These are phyloP conservation scores for Boletus rubroflammeus DNA, from an alignment of 768 basidiomycete genomes.

Conservation along the genomic window DNA sequence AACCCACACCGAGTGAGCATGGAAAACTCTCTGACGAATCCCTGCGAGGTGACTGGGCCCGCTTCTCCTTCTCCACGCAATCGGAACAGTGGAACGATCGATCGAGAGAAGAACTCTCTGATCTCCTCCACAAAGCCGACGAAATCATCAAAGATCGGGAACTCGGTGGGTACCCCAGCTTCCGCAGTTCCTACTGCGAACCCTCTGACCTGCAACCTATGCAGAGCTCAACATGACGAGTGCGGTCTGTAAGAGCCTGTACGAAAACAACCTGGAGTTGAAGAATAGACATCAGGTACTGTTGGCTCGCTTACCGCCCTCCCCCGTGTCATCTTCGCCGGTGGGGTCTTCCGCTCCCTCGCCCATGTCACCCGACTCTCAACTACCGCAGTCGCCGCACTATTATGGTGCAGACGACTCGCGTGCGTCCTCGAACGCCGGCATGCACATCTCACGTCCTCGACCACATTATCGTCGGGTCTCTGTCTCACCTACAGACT, in stretches of 20 bases:
- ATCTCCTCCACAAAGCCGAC: constrained; percentile 68
- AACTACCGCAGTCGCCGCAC: constrained; percentile 33
- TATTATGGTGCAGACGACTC: constrained; percentile 31
- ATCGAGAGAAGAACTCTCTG: constrained; percentile 71
- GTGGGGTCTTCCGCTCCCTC: constrained; percentile 18
- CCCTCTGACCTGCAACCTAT: constrained; percentile 21
- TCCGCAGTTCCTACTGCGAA: neutral
- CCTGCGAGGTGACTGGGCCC: constrained; percentile 9
- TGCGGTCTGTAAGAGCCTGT: constrained; percentile 63
- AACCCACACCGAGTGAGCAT: constrained; percentile 29
- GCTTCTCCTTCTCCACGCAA: constrained; percentile 26
- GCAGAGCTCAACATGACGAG: constrained; percentile 65
- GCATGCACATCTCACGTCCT: constrained; percentile 20
- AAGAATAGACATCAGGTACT: constrained; percentile 71
- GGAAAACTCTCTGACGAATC: constrained; percentile 33
- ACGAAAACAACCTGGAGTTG: constrained; percentile 64
- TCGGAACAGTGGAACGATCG: constrained; percentile 55
- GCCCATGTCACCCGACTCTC: constrained; percentile 25
- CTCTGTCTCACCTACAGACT: constrained; percentile 64
- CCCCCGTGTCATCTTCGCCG: constrained; percentile 38
- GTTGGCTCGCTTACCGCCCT: constrained; percentile 56
- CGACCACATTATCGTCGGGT: constrained; percentile 38
- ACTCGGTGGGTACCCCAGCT: constrained; percentile 49
- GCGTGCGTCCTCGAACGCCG: constrained; percentile 18
- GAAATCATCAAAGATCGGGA: constrained; percentile 74